Base-by-base conservation (phyloP, 2,329 filamentous ascomycete genomes). In the Sporothrix brunneoviolacea region DNA sequence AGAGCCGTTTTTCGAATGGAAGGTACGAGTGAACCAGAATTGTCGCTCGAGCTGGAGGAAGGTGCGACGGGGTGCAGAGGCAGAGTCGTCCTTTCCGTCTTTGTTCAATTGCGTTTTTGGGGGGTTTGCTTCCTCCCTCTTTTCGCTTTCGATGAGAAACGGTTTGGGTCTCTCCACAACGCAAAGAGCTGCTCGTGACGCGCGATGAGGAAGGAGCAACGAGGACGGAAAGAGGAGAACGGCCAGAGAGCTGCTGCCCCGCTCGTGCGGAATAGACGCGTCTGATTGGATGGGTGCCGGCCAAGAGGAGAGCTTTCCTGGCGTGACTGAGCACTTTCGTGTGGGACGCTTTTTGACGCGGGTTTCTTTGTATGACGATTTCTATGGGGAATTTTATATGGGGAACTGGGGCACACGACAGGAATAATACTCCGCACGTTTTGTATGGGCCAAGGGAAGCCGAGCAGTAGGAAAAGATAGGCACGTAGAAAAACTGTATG, bases 181-280 rank as follows among this genome's bases (percentile, higher is more conserved):
- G n/a, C n/a, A n/a, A n/a, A n/a, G 37, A 48, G 46, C 46, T 48
- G 44, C 50, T 55, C 52, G 49, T 54, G 53, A 54, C 53, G 49
- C 51, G 53, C 48, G 39, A 48, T 33, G 36, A 15, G 27, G n/a
- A n/a, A n/a, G n/a, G n/a, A n/a, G n/a, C n/a, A 50, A 38, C 40
- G 35, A 13, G 10, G 18, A 32, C n/a, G 15, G 32, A 27, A 36
- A 45, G 42, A 45, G 42, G 42, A 45, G 32, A 33, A 35, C 36
- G n/a, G n/a, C n/a, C 21, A 27, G 35, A 36, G 8, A 39, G 35
- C 24, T 32, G 24, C 22, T 18, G 46, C 28, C 37, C 37, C 37
- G 21, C 24, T 41, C 36, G 30, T 21, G 35, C 7, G 2, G 6
- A 36, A 8, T 10, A 13, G 30, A 54, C 55, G 53, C 49, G 53